Percentiles rank a stretch among this genome's conserved stretches.
phyloP scores from a whole-genome alignment of 176 grass and related monocot genomes.

The Bonia amplexicaulis region DNA sequence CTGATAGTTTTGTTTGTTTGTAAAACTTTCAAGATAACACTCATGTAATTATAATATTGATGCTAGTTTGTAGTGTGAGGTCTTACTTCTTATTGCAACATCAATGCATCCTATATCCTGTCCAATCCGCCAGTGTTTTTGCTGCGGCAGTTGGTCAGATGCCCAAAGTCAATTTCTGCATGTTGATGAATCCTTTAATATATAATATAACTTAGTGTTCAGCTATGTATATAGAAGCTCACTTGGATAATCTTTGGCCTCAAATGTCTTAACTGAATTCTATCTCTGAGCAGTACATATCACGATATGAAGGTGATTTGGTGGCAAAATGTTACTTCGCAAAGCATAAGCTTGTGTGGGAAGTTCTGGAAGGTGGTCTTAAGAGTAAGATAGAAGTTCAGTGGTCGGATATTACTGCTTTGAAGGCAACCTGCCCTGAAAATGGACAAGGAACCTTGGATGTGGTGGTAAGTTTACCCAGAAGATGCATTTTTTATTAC shows the following conservation, averaged over 20 bases:
- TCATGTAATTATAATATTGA: background rate
- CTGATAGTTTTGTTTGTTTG: background rate
- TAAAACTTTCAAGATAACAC: background rate
- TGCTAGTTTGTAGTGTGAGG: background rate
- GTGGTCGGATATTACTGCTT: constrained; percentile 82
- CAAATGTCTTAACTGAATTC: constrained; percentile 3
- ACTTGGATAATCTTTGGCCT: constrained; percentile 1
- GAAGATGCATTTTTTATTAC: background rate
- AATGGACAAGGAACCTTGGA: constrained; percentile 56
- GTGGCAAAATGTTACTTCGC: constrained; percentile 95
- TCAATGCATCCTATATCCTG: background rate
- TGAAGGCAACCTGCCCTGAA: constrained; percentile 70
- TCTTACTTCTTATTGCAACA: constrained; percentile 5
- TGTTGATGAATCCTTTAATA: background rate
- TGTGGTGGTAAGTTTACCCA: constrained; percentile 43
- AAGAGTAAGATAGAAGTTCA: constrained; percentile 99
- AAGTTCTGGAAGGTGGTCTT: constrained; percentile 85
- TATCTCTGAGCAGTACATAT: constrained; percentile 56
- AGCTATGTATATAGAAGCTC: background rate
- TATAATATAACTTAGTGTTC: background rate
- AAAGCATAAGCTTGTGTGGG: constrained; percentile 96
- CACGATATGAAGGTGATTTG: constrained; percentile 87
- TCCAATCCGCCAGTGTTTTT: background rate
- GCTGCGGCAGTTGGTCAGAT: background rate
- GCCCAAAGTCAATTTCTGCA: background rate